Evolutionary conservation across 768 basidiomycete species (phyloP), one percentile per base, ranked within the genome.

Genomic region (Chiua virens): DNA sequence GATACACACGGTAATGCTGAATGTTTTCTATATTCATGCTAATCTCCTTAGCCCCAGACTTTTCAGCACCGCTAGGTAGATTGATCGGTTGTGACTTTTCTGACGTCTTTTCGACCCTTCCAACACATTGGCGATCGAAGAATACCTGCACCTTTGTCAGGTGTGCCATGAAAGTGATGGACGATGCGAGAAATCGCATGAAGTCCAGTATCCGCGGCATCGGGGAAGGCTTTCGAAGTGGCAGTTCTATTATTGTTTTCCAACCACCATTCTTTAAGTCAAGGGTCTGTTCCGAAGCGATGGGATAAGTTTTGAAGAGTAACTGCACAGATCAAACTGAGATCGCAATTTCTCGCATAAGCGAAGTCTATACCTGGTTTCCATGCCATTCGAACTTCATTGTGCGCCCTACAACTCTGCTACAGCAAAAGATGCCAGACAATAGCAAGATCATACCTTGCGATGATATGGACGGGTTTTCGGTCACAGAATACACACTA

Each of bases 311-410:
- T 8, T 34, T 34, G 34, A 34, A 34, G 34, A 17, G 4, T 17
- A 34, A 17, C 34, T 34, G 34, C 17, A 34, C 17, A 34, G 34
- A 34, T 6, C 17, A 15, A 34, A 7, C 34, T 34, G 34, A 34
- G 17, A 34, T 17, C 34, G 6, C 32, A 15, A 32, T 15, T 15
- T 34, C 2, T 17, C 9, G 34, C 4, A 34, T 8, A 15, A 34
- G 15, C 14, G 15, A 34, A 34, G 5, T 8, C 4, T 6, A 34
- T 34, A 34, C 87, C 32, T 45, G 88, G 58, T 87, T 87, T 62
- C 89, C 89, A 65, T 92, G 92, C 92, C 92, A 96, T 64, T 94
- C 88, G 67, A 95, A 96, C 0, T 84, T 86, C 91, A 94, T 95
- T 85, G 89, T 92, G 65, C 86, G 79, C 34, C 81, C 92, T 79